Evolutionary conservation across 306 rosid genomes (phyloP).

Genomic region (Spatholobus suberectus): DNA sequence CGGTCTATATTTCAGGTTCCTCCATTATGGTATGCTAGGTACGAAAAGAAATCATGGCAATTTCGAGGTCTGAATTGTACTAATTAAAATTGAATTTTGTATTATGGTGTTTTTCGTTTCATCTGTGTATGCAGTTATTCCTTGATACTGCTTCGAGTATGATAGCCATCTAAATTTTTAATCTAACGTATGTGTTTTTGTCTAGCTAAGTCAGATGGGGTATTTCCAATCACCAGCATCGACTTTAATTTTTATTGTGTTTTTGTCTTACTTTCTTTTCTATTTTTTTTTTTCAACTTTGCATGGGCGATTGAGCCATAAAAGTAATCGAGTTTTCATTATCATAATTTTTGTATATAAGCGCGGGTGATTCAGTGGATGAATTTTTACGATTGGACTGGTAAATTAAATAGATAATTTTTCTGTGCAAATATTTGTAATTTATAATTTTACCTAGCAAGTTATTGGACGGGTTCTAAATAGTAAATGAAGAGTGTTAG

Average conservation of each 20-base stretch:
- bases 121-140: not conserved
- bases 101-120: not conserved
- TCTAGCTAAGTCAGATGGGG: not conserved
- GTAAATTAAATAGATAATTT: not conserved
- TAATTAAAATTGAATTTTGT: not conserved
- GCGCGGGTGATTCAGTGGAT: too few species aligned
- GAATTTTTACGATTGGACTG: not conserved
- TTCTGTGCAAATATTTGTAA: too few species aligned
- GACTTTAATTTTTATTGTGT: not conserved
- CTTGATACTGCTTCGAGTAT: not conserved
- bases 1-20: conserved; percentile 31
- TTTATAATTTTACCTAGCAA: too few species aligned
- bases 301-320: not conserved
- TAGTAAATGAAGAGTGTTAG: too few species aligned
- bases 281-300: not conserved
- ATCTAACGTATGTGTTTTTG: not conserved
- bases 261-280: not conserved
- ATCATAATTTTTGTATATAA: too few species aligned
- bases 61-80: conserved; percentile 6
- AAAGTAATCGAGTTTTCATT: not conserved
- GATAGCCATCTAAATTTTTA: conserved; percentile 17
- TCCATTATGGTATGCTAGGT: not conserved
- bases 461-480: too few species aligned
- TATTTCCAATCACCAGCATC: too few species aligned
- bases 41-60: conserved; percentile 6